These are phyloP conservation scores for Phytophthora colocasiae DNA, from an alignment of 352 stramenopile genomes.

Conservation along the genomic window DNA sequence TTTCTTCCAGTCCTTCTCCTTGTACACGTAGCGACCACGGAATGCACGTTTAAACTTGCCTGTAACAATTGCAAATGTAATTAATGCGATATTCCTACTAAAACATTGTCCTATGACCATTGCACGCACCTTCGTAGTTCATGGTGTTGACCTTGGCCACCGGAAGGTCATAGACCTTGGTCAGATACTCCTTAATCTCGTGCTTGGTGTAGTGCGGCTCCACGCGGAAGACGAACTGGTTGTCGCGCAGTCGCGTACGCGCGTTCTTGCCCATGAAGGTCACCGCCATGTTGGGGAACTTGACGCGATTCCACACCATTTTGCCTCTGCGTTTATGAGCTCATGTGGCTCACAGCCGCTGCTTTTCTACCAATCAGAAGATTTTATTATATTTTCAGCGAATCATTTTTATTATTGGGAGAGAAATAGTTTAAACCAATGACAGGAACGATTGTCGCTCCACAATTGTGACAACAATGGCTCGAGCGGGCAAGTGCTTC, in stretches of 20 bases:
- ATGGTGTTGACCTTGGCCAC: constrained; percentile 96
- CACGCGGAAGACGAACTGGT: constrained; percentile 94
- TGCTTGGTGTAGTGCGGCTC: constrained; percentile 97
- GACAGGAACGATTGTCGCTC: not conserved
- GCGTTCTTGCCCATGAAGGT: constrained; percentile 89
- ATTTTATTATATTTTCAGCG: constrained; percentile 7
- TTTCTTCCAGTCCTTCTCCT: constrained; percentile 95
- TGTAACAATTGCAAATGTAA: constrained; percentile 27
- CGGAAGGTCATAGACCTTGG: constrained; percentile 95
- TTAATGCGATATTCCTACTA: too few species aligned
- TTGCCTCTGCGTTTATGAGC: constrained; percentile 17
- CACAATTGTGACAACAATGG: constrained; percentile 51
- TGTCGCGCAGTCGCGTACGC: constrained; percentile 75
- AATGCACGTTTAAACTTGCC: constrained; percentile 92
- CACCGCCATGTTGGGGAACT: constrained; percentile 90
- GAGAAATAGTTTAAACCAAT: constrained; percentile 36
- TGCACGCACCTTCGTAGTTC: constrained; percentile 92
- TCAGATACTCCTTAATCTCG: constrained; percentile 98
- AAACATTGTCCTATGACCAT: not conserved
- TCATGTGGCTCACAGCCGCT: constrained; percentile 27
- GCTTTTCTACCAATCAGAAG: constrained; percentile 21
- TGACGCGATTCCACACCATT: constrained; percentile 88
- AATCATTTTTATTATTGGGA: constrained; percentile 4
- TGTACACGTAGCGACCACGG: constrained; percentile 88
- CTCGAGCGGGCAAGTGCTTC: constrained; percentile 77